Base-by-base conservation (phyloP, 192 early-diverging fungal genomes). In the Rhizoclosmatium sp. region DNA sequence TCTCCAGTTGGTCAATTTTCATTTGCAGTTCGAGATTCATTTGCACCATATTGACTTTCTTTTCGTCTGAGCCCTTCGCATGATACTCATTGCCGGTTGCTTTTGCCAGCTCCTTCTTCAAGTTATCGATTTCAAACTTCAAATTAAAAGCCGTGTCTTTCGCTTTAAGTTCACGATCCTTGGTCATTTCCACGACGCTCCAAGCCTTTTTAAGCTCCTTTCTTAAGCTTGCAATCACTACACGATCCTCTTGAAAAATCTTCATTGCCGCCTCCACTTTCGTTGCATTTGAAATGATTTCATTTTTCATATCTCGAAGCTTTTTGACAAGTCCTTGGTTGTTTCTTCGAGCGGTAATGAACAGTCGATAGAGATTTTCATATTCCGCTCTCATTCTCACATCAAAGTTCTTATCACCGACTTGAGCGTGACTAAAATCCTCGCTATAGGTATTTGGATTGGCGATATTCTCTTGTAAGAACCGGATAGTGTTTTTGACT, bases 191-290 rank as follows among this genome's bases (percentile, higher is more conserved):
- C 45, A 89, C 86, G 66, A 84, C 74, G 46, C 83, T 87, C 88
- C 88, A 89, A 0, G 87, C 86, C 75, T 87, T 87, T 64, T 82
- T 80, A 39, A 89, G 70, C 69, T 89, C 88, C 65, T 87, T 89
- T 60, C 84, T 84, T 67, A 89, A 65, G 39, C 78, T 71, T 9
- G 81, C 78, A 68, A 87, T 86, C 59, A 75, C 47, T 10, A 76
- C 71, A 10, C 87, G 81, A 56, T 87, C 87, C 41, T 83, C 78
- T 70, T 88, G 87, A 56, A 69, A 80, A 40, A 86, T 67, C 67
- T 88, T 83, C 23, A 88, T 76, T 12, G 84, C 85, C 21, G 82
- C 85, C 70, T 87, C 84, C 39, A 89, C 85, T 75, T 89, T 89
- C 1, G 82, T 69, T 9, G 85, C 84, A 72, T 89, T 89, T 0